phyloP scores from a whole-genome alignment of 1,139 yeast species.

The Yamadazyma diospyri region DNA sequence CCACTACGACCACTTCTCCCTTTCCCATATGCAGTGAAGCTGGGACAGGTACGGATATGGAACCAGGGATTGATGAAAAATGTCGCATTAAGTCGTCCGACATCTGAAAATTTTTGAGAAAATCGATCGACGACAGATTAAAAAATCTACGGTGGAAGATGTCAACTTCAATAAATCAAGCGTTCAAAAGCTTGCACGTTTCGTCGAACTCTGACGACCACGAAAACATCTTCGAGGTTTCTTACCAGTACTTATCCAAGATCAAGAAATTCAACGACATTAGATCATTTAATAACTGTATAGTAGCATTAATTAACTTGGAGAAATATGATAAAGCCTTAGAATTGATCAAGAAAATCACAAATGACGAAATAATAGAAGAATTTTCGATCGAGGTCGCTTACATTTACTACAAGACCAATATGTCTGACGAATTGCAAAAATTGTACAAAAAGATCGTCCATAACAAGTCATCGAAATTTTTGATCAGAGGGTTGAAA shows the following conservation, averaged over 20 bases:
- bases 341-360: constrained; percentile 42
- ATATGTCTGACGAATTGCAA: constrained; percentile 40
- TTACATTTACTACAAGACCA: constrained; percentile 69
- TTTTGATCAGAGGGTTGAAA: constrained; percentile 47
- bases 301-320: constrained; percentile 68
- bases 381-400: constrained; percentile 55
- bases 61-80: too few species aligned
- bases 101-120: constrained; percentile 4
- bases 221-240: constrained; percentile 37
- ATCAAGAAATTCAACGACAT: constrained; percentile 43
- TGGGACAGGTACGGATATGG: too few species aligned
- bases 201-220: constrained; percentile 30
- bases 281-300: constrained; percentile 55
- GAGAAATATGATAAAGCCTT: constrained; percentile 64
- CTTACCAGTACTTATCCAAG: constrained; percentile 41
- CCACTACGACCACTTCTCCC: too few species aligned
- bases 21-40: too few species aligned
- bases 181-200: constrained; percentile 40
- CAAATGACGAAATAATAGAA: constrained; percentile 25
- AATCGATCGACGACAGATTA: constrained; percentile 10
- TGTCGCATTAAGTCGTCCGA: too few species aligned
- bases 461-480: constrained; percentile 19
- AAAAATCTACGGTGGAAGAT: constrained; percentile 14
- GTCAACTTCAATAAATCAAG: constrained; percentile 42
- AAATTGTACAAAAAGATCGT: constrained; percentile 32